Evolutionary conservation across 2,329 filamentous ascomycete species (phyloP).

Genomic region (Didymosphaeria variabile): DNA sequence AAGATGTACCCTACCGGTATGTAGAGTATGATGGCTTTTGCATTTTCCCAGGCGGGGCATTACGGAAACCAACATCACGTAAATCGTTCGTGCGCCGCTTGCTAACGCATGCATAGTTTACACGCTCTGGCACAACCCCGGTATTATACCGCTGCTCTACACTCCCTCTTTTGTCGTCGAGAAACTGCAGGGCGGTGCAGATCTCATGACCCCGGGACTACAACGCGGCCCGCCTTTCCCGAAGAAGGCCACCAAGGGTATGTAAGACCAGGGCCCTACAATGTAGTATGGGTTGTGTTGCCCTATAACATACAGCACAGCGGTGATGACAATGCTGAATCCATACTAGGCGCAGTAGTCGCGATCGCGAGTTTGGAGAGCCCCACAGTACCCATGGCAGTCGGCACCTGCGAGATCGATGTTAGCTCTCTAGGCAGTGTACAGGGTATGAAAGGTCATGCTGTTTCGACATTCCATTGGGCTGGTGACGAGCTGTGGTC

Average conservation of each 20-base stretch:
- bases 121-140: constrained; percentile 71
- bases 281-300: neutral
- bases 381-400: constrained; percentile 69
- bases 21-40: neutral
- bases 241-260: constrained; percentile 62
- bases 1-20: constrained; percentile 60
- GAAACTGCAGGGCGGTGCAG: constrained; percentile 71
- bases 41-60: neutral
- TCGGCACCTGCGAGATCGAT: constrained; percentile 72
- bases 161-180: constrained; percentile 69
- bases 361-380: constrained; percentile 68
- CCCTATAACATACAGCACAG: neutral
- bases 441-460: constrained; percentile 69
- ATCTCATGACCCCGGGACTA: constrained; percentile 74
- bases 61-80: neutral
- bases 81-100: neutral
- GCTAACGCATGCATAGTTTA: constrained; percentile 59
- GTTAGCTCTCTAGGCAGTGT: constrained; percentile 64
- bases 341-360: constrained; percentile 59
- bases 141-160: constrained; percentile 69
- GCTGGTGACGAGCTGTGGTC: constrained; percentile 74
- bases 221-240: constrained; percentile 72
- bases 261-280: neutral
- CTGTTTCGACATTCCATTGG: constrained; percentile 73
- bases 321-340: neutral